These are phyloP conservation scores for Starmerella vaccinii DNA, from an alignment of 805 yeast genomes.

Conservation along the genomic window DNA sequence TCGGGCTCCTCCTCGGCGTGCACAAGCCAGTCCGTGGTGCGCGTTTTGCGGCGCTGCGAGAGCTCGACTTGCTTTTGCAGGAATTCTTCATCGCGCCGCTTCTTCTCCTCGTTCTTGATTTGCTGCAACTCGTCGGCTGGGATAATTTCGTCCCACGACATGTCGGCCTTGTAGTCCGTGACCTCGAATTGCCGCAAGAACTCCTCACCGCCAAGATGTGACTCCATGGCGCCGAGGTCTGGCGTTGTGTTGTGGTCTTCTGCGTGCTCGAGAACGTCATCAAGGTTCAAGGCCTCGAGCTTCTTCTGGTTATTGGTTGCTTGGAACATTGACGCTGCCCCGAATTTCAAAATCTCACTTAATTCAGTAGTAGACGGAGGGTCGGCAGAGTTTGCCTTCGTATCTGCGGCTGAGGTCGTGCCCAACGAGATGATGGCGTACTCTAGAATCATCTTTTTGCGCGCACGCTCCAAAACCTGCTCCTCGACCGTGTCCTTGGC, in stretches of 20 bases:
- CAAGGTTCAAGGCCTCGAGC: constrained; percentile 87
- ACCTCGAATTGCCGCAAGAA: constrained; percentile 95
- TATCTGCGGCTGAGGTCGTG: constrained; percentile 54
- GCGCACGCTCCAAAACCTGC: constrained; percentile 89
- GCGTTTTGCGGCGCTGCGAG: constrained; percentile 70
- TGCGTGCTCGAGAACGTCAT: constrained; percentile 91
- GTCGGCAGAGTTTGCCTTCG: constrained; percentile 42
- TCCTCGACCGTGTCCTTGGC: constrained; percentile 97
- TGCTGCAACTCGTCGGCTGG: constrained; percentile 87
- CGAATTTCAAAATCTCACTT: constrained; percentile 88
- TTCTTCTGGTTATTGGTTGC: constrained; percentile 92
- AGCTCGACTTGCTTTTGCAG: constrained; percentile 82
- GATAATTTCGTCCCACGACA: constrained; percentile 97
- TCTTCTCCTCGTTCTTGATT: constrained; percentile 84
- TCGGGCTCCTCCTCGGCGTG: constrained; percentile 26
- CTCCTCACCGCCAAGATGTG: constrained; percentile 97
- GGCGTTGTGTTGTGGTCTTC: constrained; percentile 96
- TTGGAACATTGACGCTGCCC: constrained; percentile 97
- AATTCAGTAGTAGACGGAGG: constrained; percentile 71
- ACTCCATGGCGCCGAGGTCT: constrained; percentile 68
- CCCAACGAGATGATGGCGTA: constrained; percentile 96
- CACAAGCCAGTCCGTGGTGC: constrained; percentile 51
- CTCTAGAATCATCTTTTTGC: constrained; percentile 96
- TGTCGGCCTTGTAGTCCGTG: constrained; percentile 95
- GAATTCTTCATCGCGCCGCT: constrained; percentile 72